These are phyloP conservation scores for Dioszegia aurantiaca DNA, from an alignment of 768 basidiomycete species.

Conservation along the genomic window DNA sequence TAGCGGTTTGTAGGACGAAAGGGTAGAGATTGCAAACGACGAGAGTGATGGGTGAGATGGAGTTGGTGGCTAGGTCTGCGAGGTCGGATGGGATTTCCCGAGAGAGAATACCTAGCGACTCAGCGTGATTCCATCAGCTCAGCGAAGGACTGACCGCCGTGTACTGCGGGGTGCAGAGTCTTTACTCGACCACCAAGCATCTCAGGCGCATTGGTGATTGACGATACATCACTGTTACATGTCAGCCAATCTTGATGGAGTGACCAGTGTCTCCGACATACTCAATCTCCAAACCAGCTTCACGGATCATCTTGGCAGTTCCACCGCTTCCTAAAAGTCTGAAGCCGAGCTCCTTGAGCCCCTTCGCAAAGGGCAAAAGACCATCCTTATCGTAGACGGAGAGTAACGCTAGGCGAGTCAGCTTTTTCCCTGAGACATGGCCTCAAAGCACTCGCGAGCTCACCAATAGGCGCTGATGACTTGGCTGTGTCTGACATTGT, in stretches of 20 bases:
- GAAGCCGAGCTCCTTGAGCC: conserved; percentile 76
- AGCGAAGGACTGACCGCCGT: conserved; percentile 67
- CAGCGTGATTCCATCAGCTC: background rate
- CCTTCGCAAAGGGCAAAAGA: conserved; percentile 81
- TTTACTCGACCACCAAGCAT: conserved; percentile 99
- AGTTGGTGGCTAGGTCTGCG: conserved; percentile 73
- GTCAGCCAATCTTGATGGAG: conserved; percentile 2
- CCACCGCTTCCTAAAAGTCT: conserved; percentile 91
- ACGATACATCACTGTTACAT: conserved; percentile 86
- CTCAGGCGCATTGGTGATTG: conserved; percentile 95
- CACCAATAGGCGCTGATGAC: background rate
- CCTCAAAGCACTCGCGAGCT: background rate
- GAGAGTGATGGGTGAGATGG: conserved; percentile 88
- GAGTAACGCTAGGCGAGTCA: conserved; percentile 62
- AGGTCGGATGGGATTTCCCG: conserved; percentile 87
- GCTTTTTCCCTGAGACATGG: background rate
- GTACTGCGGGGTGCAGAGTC: conserved; percentile 95
- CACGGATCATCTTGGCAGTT: conserved; percentile 95
- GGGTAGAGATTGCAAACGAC: conserved; percentile 99
- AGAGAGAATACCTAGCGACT: conserved; percentile 76
- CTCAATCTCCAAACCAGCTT: conserved; percentile 87
- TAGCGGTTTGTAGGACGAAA: conserved; percentile 79
- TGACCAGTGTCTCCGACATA: no score
- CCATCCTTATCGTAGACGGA: conserved; percentile 96
- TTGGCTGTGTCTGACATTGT: background rate